These are phyloP conservation scores for Penicillium roqueforti DNA, from an alignment of 495 filamentous ascomycete species.

Conservation along the genomic window DNA sequence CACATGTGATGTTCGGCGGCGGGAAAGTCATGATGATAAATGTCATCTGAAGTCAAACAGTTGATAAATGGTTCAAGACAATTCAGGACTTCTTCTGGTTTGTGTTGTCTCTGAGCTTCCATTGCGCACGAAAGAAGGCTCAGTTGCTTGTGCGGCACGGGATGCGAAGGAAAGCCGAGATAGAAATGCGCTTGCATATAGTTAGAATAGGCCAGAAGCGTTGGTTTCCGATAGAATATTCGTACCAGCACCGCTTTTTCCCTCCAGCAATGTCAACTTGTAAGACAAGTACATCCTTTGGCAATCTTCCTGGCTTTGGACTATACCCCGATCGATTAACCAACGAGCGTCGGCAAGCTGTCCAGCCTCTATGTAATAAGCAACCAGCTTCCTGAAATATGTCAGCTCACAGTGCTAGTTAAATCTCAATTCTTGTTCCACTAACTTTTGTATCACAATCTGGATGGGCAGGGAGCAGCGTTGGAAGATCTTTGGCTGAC, in stretches of 20 bases:
- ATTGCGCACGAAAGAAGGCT: conserved; percentile 68
- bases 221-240: neutral
- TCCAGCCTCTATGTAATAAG: neutral
- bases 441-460: conserved; percentile 54
- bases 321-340: neutral
- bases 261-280: neutral
- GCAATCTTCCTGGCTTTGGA: neutral
- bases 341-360: neutral
- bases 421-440: neutral
- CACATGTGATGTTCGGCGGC: conserved; percentile 1
- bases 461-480: conserved; percentile 59
- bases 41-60: neutral
- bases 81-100: conserved; percentile 42
- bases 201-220: neutral
- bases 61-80: neutral
- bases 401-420: neutral
- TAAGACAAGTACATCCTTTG: conserved; percentile 1
- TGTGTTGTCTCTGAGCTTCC: conserved; percentile 61
- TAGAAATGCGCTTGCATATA: neutral
- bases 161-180: neutral
- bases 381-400: neutral
- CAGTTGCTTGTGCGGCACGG: neutral
- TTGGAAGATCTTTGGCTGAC: conserved; percentile 57
- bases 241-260: neutral
- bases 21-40: neutral